These are phyloP conservation scores for Sporothrix protearum DNA, from an alignment of 2,329 filamentous ascomycete genomes.

Conservation along the genomic window DNA sequence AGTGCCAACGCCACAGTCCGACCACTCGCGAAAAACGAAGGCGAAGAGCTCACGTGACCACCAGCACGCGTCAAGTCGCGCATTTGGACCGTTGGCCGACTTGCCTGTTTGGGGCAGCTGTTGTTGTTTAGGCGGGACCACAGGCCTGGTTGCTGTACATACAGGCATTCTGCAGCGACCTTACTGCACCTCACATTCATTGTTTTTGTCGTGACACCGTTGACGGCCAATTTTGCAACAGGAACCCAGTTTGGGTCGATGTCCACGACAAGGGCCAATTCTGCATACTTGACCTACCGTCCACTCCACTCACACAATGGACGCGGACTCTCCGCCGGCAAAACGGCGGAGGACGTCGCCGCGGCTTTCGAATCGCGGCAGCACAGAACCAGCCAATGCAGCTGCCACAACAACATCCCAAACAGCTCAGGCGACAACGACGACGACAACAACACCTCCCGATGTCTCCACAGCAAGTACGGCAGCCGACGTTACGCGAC, in stretches of 20 bases:
- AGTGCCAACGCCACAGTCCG: not conserved
- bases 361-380: slow-evolving; percentile 42
- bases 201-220: not conserved
- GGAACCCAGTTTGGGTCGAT: not conserved
- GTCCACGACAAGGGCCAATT: not conserved
- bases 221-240: not conserved
- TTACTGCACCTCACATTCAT: not conserved
- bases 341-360: slow-evolving; percentile 64
- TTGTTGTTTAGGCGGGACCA: slow-evolving; percentile 6
- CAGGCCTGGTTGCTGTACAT: not conserved
- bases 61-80: slow-evolving; percentile 1
- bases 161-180: not conserved
- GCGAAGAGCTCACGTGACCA: not conserved
- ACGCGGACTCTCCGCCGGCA: slow-evolving; percentile 52
- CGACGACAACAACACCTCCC: slow-evolving; percentile 37
- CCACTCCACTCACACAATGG: not conserved
- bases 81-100: not conserved
- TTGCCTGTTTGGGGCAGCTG: slow-evolving; percentile 18
- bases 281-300: not conserved
- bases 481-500: slow-evolving; percentile 23
- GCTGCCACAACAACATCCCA: not conserved
- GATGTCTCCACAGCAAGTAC: slow-evolving; percentile 30
- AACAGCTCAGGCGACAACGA: not conserved
- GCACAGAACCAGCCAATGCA: slow-evolving; percentile 22
- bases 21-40: not conserved